phyloP scores from a whole-genome alignment of 2,329 filamentous ascomycete genomes.

The Knufia fluminis region DNA sequence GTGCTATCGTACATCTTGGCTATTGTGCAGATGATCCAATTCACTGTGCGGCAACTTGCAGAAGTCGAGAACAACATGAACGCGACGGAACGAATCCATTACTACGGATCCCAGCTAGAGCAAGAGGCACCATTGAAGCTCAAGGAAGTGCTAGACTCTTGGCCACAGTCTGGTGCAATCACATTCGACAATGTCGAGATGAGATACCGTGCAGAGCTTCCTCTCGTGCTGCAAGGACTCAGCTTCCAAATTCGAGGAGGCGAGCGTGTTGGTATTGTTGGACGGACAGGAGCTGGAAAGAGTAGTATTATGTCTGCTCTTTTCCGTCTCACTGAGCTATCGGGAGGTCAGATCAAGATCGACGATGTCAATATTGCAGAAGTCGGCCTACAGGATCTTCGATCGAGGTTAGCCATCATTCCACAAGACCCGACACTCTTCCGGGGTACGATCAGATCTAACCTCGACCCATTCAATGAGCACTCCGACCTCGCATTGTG shows the following conservation, averaged over 20 bases:
- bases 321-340: constrained; percentile 22
- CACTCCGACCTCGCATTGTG: constrained; percentile 24
- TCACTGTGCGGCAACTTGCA: constrained; percentile 84
- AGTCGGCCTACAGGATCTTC: constrained; percentile 21
- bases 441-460: constrained; percentile 21
- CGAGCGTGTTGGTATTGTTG: constrained; percentile 40
- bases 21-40: constrained; percentile 93
- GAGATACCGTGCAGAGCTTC: constrained; percentile 64
- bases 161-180: constrained; percentile 83
- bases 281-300: constrained; percentile 27
- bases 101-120: constrained; percentile 79
- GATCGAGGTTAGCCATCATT: constrained; percentile 22
- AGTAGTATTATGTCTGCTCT: constrained; percentile 28
- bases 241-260: constrained; percentile 38
- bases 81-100: constrained; percentile 79
- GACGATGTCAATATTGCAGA: constrained; percentile 22
- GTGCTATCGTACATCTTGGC: constrained; percentile 88
- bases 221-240: constrained; percentile 62
- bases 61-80: constrained; percentile 99
- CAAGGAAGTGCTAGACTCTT: constrained; percentile 58
- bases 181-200: constrained; percentile 66
- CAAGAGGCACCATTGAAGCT: constrained; percentile 81
- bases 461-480: constrained; percentile 23
- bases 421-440: constrained; percentile 23
- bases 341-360: constrained; percentile 21